These are phyloP conservation scores for Heliocybe sulcata DNA, from an alignment of 1,284 basidiomycete species.

Conservation along the genomic window DNA sequence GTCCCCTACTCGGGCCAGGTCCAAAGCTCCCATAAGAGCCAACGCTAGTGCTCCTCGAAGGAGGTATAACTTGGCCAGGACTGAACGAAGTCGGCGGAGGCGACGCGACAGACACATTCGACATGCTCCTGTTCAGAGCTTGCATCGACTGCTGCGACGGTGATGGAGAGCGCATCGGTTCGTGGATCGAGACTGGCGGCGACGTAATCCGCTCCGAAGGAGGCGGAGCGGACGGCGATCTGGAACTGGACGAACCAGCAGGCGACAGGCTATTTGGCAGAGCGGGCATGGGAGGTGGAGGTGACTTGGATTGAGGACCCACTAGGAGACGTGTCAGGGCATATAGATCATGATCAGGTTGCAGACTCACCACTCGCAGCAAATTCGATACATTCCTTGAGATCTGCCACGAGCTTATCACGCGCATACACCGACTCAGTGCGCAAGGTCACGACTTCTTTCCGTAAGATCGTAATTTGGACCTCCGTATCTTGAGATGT, in stretches of 20 bases:
- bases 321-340: neutral
- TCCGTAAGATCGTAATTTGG: conserved; percentile 81
- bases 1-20: neutral
- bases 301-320: conserved; percentile 6
- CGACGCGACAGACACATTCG: neutral
- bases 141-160: conserved; percentile 13
- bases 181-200: neutral
- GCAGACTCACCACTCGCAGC: conserved; percentile 61
- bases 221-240: conserved; percentile 6
- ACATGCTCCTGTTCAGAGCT: neutral
- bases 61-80: conserved; percentile 31
- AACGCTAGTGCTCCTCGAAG: conserved; percentile 35
- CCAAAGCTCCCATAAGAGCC: conserved; percentile 11
- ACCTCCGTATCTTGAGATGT: conserved; percentile 54
- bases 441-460: conserved; percentile 76
- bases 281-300: neutral
- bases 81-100: conserved; percentile 15
- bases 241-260: conserved; percentile 3
- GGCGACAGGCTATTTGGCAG: conserved; percentile 4
- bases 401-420: conserved; percentile 65
- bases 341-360: neutral
- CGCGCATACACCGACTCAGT: conserved; percentile 57
- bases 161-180: conserved; percentile 5
- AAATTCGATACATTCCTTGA: conserved; percentile 82
- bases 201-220: conserved; percentile 13